These are phyloP conservation scores for Recurvomyces mirabilis DNA, from an alignment of 495 filamentous ascomycete species.

Conservation along the genomic window DNA sequence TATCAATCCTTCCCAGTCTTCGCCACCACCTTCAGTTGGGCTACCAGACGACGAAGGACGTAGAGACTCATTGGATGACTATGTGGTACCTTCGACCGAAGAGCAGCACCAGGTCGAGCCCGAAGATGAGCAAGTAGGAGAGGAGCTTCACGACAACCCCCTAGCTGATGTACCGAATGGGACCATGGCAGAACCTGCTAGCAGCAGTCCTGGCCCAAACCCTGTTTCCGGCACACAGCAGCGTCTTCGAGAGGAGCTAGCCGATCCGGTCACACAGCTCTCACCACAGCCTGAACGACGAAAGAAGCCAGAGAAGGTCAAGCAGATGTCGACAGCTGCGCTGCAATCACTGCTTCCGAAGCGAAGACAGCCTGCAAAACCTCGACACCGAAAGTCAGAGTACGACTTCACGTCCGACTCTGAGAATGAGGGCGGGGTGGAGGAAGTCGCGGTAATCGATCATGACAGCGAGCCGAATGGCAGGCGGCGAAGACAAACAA, in stretches of 20 bases:
- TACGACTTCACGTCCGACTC: constrained; percentile 24
- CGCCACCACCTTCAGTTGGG: constrained; percentile 7
- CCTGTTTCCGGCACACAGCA: background rate
- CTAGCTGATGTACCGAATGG: constrained; percentile 16
- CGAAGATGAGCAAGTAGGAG: background rate
- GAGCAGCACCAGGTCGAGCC: background rate
- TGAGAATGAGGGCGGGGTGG: constrained; percentile 15
- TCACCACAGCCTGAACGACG: constrained; percentile 20
- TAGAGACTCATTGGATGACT: constrained; percentile 4
- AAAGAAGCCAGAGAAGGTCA: constrained; percentile 21
- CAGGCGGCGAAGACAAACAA: constrained; percentile 13
- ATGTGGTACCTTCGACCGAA: constrained; percentile 17
- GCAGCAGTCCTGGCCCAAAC: constrained; percentile 9
- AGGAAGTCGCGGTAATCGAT: constrained; percentile 19
- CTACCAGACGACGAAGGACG: background rate
- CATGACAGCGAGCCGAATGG: constrained; percentile 31
- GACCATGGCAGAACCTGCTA: constrained; percentile 19
- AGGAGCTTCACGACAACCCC: background rate
- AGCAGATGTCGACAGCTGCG: constrained; percentile 26
- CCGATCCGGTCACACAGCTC: constrained; percentile 29
- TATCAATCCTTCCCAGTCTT: constrained; percentile 14
- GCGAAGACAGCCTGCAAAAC: constrained; percentile 18
- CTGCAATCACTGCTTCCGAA: constrained; percentile 30
- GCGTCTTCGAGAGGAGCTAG: constrained; percentile 2
- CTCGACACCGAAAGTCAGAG: constrained; percentile 13